Conservation (phyloP, 2,329 filamentous ascomycete genomes). For the Cladosporium velox region DNA sequence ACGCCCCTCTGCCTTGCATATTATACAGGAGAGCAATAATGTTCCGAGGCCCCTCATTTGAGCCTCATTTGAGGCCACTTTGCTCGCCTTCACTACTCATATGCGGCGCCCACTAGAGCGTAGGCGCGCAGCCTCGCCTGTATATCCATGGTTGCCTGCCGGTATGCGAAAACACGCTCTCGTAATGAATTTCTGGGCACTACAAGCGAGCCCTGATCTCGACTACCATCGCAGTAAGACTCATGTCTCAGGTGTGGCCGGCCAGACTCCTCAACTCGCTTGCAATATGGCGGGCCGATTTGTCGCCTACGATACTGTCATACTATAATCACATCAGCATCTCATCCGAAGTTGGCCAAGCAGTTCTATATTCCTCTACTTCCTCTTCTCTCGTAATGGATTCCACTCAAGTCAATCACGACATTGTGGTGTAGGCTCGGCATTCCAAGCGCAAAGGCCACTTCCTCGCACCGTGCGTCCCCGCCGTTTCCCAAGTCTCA, state of each 20-base stretch:
- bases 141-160: background rate
- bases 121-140: background rate
- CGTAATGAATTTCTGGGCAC: background rate
- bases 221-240: background rate
- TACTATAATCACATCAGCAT: background rate
- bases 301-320: background rate
- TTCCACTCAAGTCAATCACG: background rate
- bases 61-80: background rate
- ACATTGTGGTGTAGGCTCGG: background rate
- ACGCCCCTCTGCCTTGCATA: background rate
- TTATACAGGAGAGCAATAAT: background rate
- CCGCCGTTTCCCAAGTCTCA: slow-evolving; percentile 7
- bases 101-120: background rate
- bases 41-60: background rate
- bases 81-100: background rate
- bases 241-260: background rate
- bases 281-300: background rate
- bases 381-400: background rate
- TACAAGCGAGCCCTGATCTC: background rate
- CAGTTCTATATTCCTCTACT: background rate
- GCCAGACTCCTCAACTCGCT: background rate
- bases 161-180: background rate
- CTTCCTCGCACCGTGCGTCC: slow-evolving; percentile 1
- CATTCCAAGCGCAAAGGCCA: slow-evolving; percentile 1
- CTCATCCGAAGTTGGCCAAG: background rate